phyloP scores from a whole-genome alignment of 129 eudicot species.

The Tagetes erecta region DNA sequence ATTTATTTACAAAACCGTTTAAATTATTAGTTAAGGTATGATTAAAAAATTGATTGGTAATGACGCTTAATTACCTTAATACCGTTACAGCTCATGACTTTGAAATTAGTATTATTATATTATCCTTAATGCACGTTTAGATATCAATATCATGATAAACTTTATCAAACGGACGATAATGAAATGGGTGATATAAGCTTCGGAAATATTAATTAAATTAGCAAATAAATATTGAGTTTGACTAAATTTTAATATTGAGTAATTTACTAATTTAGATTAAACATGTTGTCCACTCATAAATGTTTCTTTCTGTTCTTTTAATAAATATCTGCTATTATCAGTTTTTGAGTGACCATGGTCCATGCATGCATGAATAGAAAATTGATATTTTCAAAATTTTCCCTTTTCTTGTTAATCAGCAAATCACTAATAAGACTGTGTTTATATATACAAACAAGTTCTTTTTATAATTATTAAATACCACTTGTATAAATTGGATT shows the following conservation, averaged over 20 bases:
- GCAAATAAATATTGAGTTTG: constrained; percentile 3
- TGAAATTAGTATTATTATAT: not conserved
- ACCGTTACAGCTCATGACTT: not conserved
- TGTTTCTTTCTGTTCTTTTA: not conserved
- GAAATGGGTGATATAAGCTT: not conserved
- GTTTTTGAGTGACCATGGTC: not conserved
- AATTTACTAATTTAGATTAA: not conserved
- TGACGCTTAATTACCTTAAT: no score
- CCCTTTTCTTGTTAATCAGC: not conserved
- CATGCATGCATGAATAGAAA: no score
- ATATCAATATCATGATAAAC: not conserved
- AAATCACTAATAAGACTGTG: no score
- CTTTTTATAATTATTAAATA: no score
- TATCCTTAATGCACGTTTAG: not conserved
- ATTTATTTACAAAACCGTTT: not conserved
- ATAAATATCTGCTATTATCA: not conserved
- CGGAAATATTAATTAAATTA: not conserved
- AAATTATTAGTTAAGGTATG: not conserved
- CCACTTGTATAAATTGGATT: no score
- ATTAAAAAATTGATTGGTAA: not conserved
- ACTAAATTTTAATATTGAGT: not conserved
- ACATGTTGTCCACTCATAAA: not conserved
- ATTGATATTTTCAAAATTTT: not conserved
- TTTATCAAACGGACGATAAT: not conserved
- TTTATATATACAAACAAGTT: no score